Percentiles rank a stretch among this genome's conserved stretches.
Conservation (phyloP, 2,329 filamentous ascomycete genomes). For the Neopestalotiopsis rosae region DNA sequence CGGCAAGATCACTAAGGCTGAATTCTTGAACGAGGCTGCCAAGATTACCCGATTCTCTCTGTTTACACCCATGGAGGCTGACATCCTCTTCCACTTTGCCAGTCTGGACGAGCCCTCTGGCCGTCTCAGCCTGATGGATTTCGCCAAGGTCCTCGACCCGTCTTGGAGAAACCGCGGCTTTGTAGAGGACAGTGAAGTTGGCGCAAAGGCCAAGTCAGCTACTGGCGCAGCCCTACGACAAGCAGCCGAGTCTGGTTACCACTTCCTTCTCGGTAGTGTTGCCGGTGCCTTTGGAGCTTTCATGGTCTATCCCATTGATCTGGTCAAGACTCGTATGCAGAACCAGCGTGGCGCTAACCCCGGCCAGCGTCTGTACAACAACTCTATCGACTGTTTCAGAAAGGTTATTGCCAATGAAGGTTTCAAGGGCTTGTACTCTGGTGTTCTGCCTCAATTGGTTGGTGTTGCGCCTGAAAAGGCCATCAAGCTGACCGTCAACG, state of each 20-base stretch:
- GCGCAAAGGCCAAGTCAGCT: conserved; percentile 56
- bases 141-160: conserved; percentile 92
- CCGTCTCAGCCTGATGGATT: conserved; percentile 80
- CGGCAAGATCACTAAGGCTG: conserved; percentile 90
- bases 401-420: conserved; percentile 96
- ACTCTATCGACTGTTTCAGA: conserved; percentile 91
- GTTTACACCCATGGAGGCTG: conserved; percentile 98
- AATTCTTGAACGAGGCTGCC: conserved; percentile 94
- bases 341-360: conserved; percentile 87
- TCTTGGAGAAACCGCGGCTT: conserved; percentile 78
- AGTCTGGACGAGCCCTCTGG: conserved; percentile 89
- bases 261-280: conserved; percentile 86
- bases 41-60: conserved; percentile 91
- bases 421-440: conserved; percentile 87
- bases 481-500: conserved; percentile 98
- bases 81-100: conserved; percentile 98
- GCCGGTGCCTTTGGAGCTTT: conserved; percentile 98
- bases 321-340: conserved; percentile 98
- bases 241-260: conserved; percentile 80
- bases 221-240: conserved; percentile 65
- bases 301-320: conserved; percentile 98
- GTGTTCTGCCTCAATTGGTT: conserved; percentile 91
- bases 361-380: conserved; percentile 92
- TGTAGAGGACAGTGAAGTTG: conserved; percentile 46
- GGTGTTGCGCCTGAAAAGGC: conserved; percentile 99